Conservation (phyloP, 2,329 filamentous ascomycete species). For the Microsporum ferrugineum region DNA sequence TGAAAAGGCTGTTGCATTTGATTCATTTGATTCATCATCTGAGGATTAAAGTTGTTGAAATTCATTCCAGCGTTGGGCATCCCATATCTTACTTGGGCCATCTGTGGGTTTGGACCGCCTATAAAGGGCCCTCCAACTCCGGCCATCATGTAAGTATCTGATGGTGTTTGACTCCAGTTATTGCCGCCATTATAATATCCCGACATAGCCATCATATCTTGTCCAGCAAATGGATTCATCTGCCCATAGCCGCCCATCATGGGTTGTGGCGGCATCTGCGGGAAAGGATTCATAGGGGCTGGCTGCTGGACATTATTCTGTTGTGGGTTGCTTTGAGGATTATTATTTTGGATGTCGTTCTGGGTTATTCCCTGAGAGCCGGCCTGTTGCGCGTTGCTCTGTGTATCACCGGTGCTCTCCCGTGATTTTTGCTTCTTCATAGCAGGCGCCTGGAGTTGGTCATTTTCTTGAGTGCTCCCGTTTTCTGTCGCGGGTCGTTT, state of each 20-base stretch:
- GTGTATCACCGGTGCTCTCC: constrained; percentile 19
- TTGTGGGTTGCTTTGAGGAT: background rate
- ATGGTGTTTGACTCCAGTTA: background rate
- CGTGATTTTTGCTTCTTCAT: constrained; percentile 37
- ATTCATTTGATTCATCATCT: constrained; percentile 6
- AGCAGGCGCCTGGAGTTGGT: constrained; percentile 27
- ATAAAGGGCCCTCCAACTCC: background rate
- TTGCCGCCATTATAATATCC: constrained; percentile 1
- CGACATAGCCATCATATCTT: background rate
- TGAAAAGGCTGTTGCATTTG: background rate
- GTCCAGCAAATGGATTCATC: background rate
- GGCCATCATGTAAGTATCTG: background rate
- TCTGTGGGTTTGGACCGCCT: background rate
- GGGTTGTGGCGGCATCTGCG: background rate
- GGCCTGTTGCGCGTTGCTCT: background rate
- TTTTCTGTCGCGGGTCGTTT: constrained; percentile 73
- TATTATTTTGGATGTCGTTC: background rate
- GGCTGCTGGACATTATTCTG: background rate
- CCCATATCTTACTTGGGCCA: background rate
- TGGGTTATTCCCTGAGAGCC: background rate
- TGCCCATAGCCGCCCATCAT: background rate
- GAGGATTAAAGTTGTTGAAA: background rate
- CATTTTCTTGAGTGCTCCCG: constrained; percentile 46
- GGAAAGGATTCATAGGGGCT: background rate
- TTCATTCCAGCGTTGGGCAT: background rate